Evolutionary conservation across 768 basidiomycete species (phyloP).

Genomic region (Xerocomellus amylosporus): DNA sequence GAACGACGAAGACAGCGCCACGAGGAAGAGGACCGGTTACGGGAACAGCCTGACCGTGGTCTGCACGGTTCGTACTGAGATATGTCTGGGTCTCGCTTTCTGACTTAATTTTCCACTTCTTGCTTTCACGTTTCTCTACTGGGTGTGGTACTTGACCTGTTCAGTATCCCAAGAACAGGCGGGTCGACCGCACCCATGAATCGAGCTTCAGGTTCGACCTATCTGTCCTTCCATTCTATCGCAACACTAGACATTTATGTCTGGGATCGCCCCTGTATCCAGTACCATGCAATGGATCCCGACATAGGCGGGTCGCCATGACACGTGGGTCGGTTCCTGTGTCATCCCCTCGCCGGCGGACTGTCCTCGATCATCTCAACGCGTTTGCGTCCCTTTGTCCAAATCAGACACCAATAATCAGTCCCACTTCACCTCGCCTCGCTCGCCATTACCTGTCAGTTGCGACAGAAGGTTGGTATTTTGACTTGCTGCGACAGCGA

Average conservation of each 20-base stretch:
- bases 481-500: not conserved
- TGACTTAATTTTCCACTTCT: constrained; percentile 8
- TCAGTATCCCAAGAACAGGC: constrained; percentile 7
- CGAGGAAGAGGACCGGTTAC: constrained; percentile 17
- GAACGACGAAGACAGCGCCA: constrained; percentile 24
- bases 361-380: not conserved
- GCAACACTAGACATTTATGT: not conserved
- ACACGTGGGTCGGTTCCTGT: not conserved
- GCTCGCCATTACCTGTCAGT: too few species aligned
- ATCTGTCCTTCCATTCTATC: not conserved
- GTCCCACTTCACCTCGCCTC: not conserved
- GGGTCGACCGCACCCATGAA: constrained; percentile 8
- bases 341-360: not conserved
- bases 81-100: not conserved
- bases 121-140: not conserved
- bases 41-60: constrained; percentile 7
- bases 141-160: not conserved
- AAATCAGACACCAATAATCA: not conserved
- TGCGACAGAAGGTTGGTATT: not conserved
- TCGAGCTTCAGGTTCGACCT: not conserved
- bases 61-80: not conserved
- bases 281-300: constrained; percentile 1
- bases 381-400: not conserved
- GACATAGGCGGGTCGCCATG: not conserved
- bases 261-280: not conserved